A percentile compares a stretch with the other conserved stretches of the same genome.
Conservation (phyloP, 805 yeast genomes). For the Yarrowia keelungensis region DNA sequence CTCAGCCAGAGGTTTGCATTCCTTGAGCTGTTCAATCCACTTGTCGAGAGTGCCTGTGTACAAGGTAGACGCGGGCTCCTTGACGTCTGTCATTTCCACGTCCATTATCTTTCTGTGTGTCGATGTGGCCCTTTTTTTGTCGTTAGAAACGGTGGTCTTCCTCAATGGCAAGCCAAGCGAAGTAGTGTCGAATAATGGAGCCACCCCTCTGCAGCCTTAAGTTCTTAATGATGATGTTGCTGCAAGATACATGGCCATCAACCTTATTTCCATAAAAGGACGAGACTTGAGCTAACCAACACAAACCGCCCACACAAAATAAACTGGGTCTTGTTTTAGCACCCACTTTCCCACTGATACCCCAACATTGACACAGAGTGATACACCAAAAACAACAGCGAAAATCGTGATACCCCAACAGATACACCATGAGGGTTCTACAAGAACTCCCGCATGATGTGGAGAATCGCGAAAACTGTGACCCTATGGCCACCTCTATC, state of each 20-base stretch:
- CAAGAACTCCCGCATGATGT: conserved; percentile 14
- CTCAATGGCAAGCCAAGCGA: not conserved
- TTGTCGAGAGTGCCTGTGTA: conserved; percentile 71
- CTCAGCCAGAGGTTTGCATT: conserved; percentile 84
- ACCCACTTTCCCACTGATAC: not conserved
- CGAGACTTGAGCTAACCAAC: not conserved
- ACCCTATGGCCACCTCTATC: not conserved
- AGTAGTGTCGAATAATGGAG: conserved; percentile 11
- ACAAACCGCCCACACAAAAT: too few species aligned
- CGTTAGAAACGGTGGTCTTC: not conserved
- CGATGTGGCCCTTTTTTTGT: not conserved
- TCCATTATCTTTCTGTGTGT: conserved; percentile 10
- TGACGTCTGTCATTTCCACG: conserved; percentile 34
- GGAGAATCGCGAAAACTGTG: conserved; percentile 25
- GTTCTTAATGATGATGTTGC: conserved; percentile 16
- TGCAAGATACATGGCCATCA: conserved; percentile 33
- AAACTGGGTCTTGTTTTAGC: not conserved
- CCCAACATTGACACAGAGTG: not conserved
- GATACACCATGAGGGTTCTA: conserved; percentile 19
- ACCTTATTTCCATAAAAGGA: conserved; percentile 3
- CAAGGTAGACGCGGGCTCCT: conserved; percentile 25
- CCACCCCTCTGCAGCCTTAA: conserved; percentile 28
- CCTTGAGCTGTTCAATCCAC: conserved; percentile 84
- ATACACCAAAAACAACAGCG: not conserved
- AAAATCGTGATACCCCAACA: not conserved